Percentiles rank a stretch among this genome's conserved stretches.
Conservation (phyloP, 305 asterid genomes). For the Solanum hybrid region DNA sequence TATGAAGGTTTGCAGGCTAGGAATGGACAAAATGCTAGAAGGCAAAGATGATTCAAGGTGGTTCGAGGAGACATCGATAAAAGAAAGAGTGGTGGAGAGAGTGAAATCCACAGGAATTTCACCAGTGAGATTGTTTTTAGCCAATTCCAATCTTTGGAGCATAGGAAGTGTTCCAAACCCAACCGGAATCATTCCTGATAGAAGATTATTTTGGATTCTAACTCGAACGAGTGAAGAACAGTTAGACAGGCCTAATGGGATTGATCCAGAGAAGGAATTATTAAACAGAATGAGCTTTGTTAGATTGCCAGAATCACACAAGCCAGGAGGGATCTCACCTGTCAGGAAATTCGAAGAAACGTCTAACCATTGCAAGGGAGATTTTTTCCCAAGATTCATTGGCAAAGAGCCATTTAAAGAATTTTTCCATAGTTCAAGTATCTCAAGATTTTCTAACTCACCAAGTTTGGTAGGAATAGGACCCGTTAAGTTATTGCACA, state of each 20-base stretch:
- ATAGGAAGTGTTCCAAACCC: conserved; percentile 57
- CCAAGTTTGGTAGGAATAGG: conserved; percentile 40
- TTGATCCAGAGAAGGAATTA: conserved; percentile 59
- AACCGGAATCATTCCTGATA: conserved; percentile 56
- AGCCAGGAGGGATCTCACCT: conserved; percentile 56
- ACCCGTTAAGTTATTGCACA: conserved; percentile 57
- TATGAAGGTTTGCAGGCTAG: conserved; percentile 48
- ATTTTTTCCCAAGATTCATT: conserved; percentile 39
- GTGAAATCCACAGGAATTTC: conserved; percentile 55
- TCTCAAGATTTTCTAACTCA: conserved; percentile 40
- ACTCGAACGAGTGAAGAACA: conserved; percentile 66
- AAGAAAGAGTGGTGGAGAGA: conserved; percentile 51
- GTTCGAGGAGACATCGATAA: conserved; percentile 53
- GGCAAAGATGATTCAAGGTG: conserved; percentile 45
- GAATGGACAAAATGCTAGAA: conserved; percentile 40
- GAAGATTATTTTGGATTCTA: conserved; percentile 47
- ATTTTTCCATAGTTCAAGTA: conserved; percentile 67
- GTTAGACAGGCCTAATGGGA: conserved; percentile 45
- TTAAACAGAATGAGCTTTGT: conserved; percentile 76
- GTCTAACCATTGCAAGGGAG: conserved; percentile 60
- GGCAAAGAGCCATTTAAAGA: conserved; percentile 50
- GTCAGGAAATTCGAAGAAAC: conserved; percentile 61
- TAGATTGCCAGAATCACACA: conserved; percentile 51
- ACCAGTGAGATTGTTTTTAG: conserved; percentile 51
- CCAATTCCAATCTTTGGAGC: conserved; percentile 58